Percentiles rank a stretch among this genome's conserved stretches.
Evolutionary conservation across 1,284 basidiomycete genomes (phyloP).

Genomic region (Moesziomyces globuligerus): DNA sequence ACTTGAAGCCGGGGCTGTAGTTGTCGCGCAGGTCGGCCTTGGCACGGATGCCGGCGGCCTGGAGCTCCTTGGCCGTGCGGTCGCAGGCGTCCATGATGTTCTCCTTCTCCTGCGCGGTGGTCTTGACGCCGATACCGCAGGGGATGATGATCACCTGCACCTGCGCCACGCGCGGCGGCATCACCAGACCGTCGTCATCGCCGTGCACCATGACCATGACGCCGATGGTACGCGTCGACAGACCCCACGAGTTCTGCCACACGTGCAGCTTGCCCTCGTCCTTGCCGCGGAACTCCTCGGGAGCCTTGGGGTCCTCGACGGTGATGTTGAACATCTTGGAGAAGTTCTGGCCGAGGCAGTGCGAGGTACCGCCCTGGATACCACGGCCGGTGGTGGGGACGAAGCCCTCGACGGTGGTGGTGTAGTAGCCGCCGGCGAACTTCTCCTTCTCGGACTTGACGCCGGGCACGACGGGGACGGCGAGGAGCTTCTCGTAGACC

Average conservation of each 20-base stretch:
- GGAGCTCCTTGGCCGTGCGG: conserved; percentile 72
- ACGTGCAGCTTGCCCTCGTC: conserved; percentile 76
- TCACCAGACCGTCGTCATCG: conserved; percentile 94
- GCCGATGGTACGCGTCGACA: conserved; percentile 94
- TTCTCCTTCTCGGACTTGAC: conserved; percentile 99
- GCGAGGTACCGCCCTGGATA: conserved; percentile 97
- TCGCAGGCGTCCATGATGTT: conserved; percentile 78
- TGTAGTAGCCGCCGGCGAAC: conserved; percentile 97
- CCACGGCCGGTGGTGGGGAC: conserved; percentile 96
- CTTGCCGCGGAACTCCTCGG: conserved; percentile 60
- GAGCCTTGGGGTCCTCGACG: conserved; percentile 79
- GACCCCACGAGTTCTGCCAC: conserved; percentile 99
- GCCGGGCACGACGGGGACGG: conserved; percentile 95
- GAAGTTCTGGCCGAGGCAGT: conserved; percentile 98
- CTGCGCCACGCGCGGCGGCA: conserved; percentile 92
- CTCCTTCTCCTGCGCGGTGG: conserved; percentile 71
- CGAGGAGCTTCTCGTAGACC: conserved; percentile 96
- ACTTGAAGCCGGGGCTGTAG: conserved; percentile 98
- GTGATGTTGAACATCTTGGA: conserved; percentile 98
- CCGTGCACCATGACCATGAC: conserved; percentile 99
- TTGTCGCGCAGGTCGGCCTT: conserved; percentile 92
- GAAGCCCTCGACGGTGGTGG: conserved; percentile 97
- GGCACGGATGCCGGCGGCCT: conserved; percentile 79
- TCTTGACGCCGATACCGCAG: conserved; percentile 79
- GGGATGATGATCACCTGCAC: conserved; percentile 92